Percentiles rank a stretch among this genome's conserved stretches.
phyloP scores from a whole-genome alignment of 306 rosid genomes.

The Corylus americana region DNA sequence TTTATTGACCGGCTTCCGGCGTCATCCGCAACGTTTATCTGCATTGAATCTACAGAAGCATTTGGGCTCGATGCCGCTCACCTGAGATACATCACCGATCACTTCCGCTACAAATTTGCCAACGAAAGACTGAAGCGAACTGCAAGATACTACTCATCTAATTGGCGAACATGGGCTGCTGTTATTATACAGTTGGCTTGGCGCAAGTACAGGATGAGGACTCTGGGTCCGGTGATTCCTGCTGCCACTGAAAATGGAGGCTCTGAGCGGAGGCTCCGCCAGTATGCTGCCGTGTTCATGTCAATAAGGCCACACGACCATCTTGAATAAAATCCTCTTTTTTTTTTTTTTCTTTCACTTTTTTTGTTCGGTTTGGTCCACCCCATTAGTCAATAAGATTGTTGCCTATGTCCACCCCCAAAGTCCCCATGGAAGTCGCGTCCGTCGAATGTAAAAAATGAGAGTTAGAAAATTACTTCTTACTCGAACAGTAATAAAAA shows the following conservation, averaged over 20 bases:
- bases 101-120: conserved; percentile 87
- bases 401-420: not conserved
- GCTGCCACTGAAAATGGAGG: conserved; percentile 43
- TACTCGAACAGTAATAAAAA: not conserved
- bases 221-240: conserved; percentile 76
- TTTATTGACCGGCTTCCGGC: conserved; percentile 80
- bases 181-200: conserved; percentile 90
- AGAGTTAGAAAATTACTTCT: not conserved
- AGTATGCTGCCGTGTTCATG: conserved; percentile 97
- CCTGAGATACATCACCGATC: conserved; percentile 84
- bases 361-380: not conserved
- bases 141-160: conserved; percentile 92
- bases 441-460: not conserved
- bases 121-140: conserved; percentile 91
- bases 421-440: not conserved
- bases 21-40: conserved; percentile 79
- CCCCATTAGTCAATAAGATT: not conserved
- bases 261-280: conserved; percentile 68
- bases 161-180: conserved; percentile 99
- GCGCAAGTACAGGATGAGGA: conserved; percentile 82
- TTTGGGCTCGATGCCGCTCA: conserved; percentile 66
- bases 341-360: not conserved
- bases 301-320: conserved; percentile 97
- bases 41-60: conserved; percentile 84
- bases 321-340: conserved; percentile 50